These are phyloP conservation scores for Blastobotrys peoriensis DNA, from an alignment of 805 yeast genomes.

Conservation along the genomic window DNA sequence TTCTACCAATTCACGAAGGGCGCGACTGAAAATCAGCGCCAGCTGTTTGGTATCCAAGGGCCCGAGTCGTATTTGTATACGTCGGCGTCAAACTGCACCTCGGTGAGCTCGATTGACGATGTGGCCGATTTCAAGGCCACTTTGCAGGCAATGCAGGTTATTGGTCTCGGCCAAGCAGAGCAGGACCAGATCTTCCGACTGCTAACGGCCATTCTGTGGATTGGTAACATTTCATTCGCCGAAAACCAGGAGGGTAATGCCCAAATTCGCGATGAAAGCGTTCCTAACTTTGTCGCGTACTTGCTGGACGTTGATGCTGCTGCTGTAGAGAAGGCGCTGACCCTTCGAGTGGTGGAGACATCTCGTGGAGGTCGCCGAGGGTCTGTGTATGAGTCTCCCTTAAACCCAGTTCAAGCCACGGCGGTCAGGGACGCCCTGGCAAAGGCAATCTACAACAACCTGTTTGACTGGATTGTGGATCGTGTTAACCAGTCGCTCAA, in stretches of 20 bases:
- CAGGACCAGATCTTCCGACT: slow-evolving; percentile 87
- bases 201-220: slow-evolving; percentile 83
- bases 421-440: slow-evolving; percentile 95
- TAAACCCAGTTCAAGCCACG: slow-evolving; percentile 79
- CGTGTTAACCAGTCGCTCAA: slow-evolving; percentile 80
- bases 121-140: slow-evolving; percentile 73
- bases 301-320: slow-evolving; percentile 72
- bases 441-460: slow-evolving; percentile 84
- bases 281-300: slow-evolving; percentile 93
- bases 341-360: slow-evolving; percentile 83
- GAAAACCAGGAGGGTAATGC: slow-evolving; percentile 89
- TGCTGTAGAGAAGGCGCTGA: slow-evolving; percentile 57
- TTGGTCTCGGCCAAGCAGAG: slow-evolving; percentile 75
- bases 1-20: slow-evolving; percentile 94
- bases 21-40: slow-evolving; percentile 79
- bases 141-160: slow-evolving; percentile 74
- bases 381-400: slow-evolving; percentile 88
- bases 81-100: slow-evolving; percentile 74
- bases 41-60: slow-evolving; percentile 79
- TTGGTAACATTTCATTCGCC: slow-evolving; percentile 81
- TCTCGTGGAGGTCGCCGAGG: slow-evolving; percentile 86
- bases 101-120: slow-evolving; percentile 86
- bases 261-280: slow-evolving; percentile 72
- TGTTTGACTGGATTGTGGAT: slow-evolving; percentile 94
- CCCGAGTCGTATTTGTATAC: slow-evolving; percentile 94